Conservation (phyloP, 441 rosid genomes). For the Pelargonium myrrhifolium region DNA sequence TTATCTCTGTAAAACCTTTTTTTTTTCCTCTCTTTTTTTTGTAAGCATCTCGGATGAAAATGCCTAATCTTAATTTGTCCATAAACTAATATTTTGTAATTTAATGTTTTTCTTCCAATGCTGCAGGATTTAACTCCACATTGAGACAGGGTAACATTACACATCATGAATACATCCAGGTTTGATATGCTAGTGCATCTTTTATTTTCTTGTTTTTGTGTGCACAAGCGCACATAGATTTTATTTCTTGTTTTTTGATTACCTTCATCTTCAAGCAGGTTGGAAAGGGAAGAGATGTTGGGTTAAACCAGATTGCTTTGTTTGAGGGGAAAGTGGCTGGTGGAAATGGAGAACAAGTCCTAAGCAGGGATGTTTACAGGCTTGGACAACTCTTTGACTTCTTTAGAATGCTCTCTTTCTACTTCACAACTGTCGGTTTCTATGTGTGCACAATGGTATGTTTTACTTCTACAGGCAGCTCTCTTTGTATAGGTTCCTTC, state of each 20-base stretch:
- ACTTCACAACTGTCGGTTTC: slow-evolving; percentile 94
- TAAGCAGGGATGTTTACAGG: slow-evolving; percentile 96
- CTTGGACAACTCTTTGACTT: slow-evolving; percentile 99
- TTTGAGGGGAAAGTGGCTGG: slow-evolving; percentile 99
- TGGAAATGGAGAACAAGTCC: slow-evolving; percentile 99
- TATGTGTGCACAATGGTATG: slow-evolving; percentile 96
- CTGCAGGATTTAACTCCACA: slow-evolving; percentile 8
- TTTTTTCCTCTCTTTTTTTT: too few species aligned
- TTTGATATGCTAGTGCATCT: background rate
- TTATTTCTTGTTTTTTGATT: slow-evolving; percentile 12
- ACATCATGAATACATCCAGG: slow-evolving; percentile 6
- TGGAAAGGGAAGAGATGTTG: slow-evolving; percentile 99
- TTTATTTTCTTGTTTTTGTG: background rate
- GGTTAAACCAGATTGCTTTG: slow-evolving; percentile 95
- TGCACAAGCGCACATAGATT: slow-evolving; percentile 4
- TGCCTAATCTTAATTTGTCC: too few species aligned
- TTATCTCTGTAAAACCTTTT: too few species aligned
- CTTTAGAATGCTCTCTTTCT: slow-evolving; percentile 95
- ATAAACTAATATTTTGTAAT: too few species aligned
- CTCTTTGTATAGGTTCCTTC: background rate
- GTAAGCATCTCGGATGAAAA: too few species aligned
- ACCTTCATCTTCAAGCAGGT: slow-evolving; percentile 46
- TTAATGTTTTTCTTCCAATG: background rate
- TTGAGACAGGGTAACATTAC: slow-evolving; percentile 7
- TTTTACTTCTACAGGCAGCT: slow-evolving; percentile 4